Conservation (phyloP, 2,329 filamentous ascomycete species). For the Ceratocystis papillata region DNA sequence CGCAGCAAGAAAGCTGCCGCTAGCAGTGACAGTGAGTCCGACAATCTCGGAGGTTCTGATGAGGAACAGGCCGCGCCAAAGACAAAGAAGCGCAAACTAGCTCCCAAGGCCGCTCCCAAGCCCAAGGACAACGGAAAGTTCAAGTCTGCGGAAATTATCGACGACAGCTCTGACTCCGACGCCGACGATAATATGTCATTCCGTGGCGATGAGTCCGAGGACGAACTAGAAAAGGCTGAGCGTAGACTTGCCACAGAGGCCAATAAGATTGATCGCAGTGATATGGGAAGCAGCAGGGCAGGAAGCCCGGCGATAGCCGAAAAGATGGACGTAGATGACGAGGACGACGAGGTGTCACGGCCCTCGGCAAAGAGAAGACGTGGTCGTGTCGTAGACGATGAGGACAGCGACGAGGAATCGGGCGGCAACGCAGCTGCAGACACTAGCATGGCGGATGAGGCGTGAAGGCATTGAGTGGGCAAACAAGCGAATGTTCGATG, state of each 20-base stretch:
- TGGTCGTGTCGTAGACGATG: conserved; percentile 39
- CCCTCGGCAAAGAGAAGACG: conserved; percentile 36
- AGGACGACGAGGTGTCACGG: conserved; percentile 42
- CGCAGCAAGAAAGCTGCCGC: conserved; percentile 49
- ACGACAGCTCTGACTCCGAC: conserved; percentile 36
- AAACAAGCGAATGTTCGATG: not conserved
- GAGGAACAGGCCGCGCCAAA: conserved; percentile 37
- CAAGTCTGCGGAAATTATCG: conserved; percentile 75
- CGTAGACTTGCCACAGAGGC: conserved; percentile 28
- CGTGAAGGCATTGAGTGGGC: conserved; percentile 1
- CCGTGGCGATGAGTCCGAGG: conserved; percentile 27
- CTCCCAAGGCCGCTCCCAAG: conserved; percentile 36
- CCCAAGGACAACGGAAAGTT: conserved; percentile 45
- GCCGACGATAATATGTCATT: conserved; percentile 29
- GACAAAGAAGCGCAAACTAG: conserved; percentile 51
- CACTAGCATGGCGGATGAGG: conserved; percentile 21
- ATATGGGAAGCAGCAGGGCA: conserved; percentile 11
- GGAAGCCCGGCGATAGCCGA: conserved; percentile 28
- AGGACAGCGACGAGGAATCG: conserved; percentile 44
- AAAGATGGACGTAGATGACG: conserved; percentile 47
- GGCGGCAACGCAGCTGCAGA: conserved; percentile 28
- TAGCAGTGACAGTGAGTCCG: conserved; percentile 33
- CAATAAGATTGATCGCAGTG: conserved; percentile 8
- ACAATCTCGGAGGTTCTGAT: conserved; percentile 32
- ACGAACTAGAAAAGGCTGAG: conserved; percentile 30